phyloP scores from a whole-genome alignment of 192 early-diverging fungal genomes.

The Funneliformis geosporum region DNA sequence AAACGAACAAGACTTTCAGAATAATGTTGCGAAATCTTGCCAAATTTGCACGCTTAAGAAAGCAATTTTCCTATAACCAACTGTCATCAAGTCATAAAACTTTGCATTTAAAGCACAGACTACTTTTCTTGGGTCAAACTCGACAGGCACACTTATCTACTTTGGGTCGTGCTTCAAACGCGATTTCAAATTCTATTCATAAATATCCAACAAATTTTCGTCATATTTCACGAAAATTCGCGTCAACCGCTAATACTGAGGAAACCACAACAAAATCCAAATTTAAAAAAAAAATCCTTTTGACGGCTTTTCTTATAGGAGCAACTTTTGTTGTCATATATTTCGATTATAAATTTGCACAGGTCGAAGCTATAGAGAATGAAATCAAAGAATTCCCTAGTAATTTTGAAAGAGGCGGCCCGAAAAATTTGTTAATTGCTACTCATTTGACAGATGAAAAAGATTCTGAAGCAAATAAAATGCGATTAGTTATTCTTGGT shows the following conservation, averaged over 20 bases:
- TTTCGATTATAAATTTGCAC: not conserved
- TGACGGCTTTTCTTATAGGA: not conserved
- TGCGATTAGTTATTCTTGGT: conserved; percentile 54
- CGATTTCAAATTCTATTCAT: not conserved
- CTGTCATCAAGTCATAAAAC: not conserved
- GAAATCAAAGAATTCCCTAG: not conserved
- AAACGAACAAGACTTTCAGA: not conserved
- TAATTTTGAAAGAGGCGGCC: conserved; percentile 43
- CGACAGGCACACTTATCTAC: not conserved
- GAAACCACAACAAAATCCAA: not conserved
- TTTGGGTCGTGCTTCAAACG: not conserved
- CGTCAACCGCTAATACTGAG: not conserved
- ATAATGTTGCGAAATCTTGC: not conserved
- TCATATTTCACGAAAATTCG: not conserved
- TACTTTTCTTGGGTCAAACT: not conserved
- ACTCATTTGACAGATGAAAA: conserved; percentile 43
- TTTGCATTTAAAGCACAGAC: not conserved
- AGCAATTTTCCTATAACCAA: not conserved
- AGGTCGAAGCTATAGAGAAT: not conserved
- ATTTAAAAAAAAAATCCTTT: not conserved
- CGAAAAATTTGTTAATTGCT: conserved; percentile 50
- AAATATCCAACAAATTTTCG: not conserved
- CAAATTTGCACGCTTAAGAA: not conserved
- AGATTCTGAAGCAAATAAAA: conserved; percentile 44
- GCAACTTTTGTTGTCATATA: not conserved